Evolutionary conservation across 306 rosid genomes (phyloP).

Genomic region (Cyclanthera cordifolia): DNA sequence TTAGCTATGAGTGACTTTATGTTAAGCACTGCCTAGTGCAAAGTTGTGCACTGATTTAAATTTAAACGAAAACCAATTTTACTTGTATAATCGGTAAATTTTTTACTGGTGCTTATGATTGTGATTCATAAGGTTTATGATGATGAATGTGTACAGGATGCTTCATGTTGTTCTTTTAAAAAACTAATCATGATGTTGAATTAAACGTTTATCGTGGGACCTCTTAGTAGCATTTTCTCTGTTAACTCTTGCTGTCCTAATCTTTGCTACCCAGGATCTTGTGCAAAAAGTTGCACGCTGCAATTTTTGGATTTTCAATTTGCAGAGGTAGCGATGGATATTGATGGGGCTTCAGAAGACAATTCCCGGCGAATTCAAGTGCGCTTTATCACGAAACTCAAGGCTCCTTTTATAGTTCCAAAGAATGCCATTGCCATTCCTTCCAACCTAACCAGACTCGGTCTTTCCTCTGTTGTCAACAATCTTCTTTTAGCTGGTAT

Average conservation of each 20-base stretch:
- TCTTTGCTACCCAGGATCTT: background rate
- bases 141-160: too few species aligned
- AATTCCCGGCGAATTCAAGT: slow-evolving; percentile 45
- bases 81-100: too few species aligned
- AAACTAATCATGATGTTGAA: too few species aligned
- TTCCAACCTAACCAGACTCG: slow-evolving; percentile 52
- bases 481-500: slow-evolving; percentile 49
- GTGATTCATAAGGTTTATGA: too few species aligned
- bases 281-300: background rate
- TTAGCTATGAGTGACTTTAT: too few species aligned
- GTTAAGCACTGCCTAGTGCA: too few species aligned
- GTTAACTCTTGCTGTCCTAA: background rate
- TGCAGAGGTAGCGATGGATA: slow-evolving; percentile 24
- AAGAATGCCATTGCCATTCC: slow-evolving; percentile 51
- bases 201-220: too few species aligned
- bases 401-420: slow-evolving; percentile 38
- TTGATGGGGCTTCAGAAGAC: slow-evolving; percentile 32
- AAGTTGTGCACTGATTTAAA: too few species aligned
- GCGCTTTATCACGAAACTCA: slow-evolving; percentile 64
- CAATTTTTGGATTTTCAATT: background rate
- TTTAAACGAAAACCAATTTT: too few species aligned
- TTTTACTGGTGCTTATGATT: too few species aligned
- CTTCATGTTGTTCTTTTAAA: too few species aligned
- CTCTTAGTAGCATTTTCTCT: background rate
- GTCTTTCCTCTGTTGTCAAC: slow-evolving; percentile 73